A percentile compares a stretch with the other conserved stretches of the same genome.
These are phyloP conservation scores for Colletotrichum caudatum DNA, from an alignment of 2,329 filamentous ascomycete genomes.

Conservation along the genomic window DNA sequence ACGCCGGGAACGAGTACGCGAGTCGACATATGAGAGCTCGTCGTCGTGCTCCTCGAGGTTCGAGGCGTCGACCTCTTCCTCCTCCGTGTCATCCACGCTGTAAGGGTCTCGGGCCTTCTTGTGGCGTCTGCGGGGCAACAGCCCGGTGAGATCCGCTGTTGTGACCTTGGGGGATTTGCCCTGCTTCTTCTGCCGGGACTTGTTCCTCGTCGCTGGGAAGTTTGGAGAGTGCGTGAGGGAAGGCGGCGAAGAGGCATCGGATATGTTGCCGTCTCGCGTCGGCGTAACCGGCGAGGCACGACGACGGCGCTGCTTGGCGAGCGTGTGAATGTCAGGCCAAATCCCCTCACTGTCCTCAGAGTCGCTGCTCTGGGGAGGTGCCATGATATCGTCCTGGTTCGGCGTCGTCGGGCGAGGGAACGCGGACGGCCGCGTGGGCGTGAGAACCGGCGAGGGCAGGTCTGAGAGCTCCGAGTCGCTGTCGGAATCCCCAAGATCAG, in stretches of 20 bases:
- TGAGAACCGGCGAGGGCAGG: constrained; percentile 51
- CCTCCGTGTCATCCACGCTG: constrained; percentile 54
- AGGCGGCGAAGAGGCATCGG: constrained; percentile 72
- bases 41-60: constrained; percentile 66
- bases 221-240: constrained; percentile 77
- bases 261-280: constrained; percentile 56
- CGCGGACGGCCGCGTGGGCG: constrained; percentile 44
- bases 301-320: constrained; percentile 60
- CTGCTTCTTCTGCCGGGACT: constrained; percentile 44
- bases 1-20: constrained; percentile 52
- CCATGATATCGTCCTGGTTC: constrained; percentile 63
- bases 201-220: constrained; percentile 50
- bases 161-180: constrained; percentile 57
- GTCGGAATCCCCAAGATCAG: constrained; percentile 41
- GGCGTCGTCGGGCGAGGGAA: constrained; percentile 56
- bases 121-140: constrained; percentile 66
- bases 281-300: constrained; percentile 54
- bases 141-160: constrained; percentile 65
- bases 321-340: constrained; percentile 65
- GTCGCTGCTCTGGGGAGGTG: constrained; percentile 67
- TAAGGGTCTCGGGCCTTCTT: constrained; percentile 53
- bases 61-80: constrained; percentile 62
- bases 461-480: constrained; percentile 53
- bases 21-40: constrained; percentile 63
- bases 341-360: constrained; percentile 58